Conservation (phyloP, 2,329 filamentous ascomycete genomes). For the Aspergillus pseudoterreus region DNA sequence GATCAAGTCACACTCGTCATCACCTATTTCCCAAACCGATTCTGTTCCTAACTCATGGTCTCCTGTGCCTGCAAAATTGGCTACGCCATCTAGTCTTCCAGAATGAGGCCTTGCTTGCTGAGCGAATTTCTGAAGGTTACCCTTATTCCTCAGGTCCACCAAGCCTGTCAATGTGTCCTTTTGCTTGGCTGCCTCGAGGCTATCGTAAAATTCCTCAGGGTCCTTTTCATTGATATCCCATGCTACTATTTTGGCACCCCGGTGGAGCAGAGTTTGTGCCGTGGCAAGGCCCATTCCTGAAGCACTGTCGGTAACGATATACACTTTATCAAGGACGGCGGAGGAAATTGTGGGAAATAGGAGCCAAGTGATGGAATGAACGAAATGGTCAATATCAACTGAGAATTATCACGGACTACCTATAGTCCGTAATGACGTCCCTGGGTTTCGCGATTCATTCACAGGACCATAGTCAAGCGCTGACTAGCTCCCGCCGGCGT, state of each 20-base stretch:
- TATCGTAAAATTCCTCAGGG: background rate
- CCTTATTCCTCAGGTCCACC: background rate
- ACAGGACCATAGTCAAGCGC: no score
- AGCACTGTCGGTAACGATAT: background rate
- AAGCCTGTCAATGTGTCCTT: background rate
- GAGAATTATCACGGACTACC: no score
- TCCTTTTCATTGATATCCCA: background rate
- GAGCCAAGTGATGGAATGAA: no score
- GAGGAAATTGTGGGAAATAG: background rate
- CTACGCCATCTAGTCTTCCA: background rate
- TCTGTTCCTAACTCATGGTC: background rate
- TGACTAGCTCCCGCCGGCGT: no score
- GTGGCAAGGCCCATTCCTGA: slow-evolving; percentile 4
- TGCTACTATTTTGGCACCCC: background rate
- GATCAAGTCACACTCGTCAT: background rate
- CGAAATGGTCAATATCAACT: no score
- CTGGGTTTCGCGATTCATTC: no score
- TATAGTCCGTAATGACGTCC: no score
- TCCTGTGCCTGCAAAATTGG: background rate
- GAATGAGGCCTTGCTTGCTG: background rate
- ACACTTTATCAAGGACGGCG: background rate
- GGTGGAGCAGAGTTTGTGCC: background rate
- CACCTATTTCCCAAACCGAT: background rate
- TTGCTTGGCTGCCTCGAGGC: background rate
- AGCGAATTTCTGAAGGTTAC: background rate